Evolutionary conservation across 352 stramenopile genomes (phyloP).

Genomic region (Globisporangium polare): DNA sequence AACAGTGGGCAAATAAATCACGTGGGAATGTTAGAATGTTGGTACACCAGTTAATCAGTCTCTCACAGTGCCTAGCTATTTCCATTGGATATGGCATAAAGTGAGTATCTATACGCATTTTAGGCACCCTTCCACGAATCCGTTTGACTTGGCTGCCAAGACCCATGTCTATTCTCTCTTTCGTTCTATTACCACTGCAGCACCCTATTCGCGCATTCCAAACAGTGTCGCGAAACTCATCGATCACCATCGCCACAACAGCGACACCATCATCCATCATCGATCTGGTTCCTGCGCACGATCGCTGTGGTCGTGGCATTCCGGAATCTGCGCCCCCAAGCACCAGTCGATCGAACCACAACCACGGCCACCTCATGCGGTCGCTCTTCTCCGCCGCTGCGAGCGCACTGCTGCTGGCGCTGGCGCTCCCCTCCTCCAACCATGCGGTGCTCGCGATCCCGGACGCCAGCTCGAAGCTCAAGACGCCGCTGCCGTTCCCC

Average conservation of each 20-base stretch:
- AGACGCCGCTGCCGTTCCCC: slow-evolving; percentile 41
- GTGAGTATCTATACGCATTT: too few relatives aligned
- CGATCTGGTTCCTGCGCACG: background rate
- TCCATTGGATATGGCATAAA: too few relatives aligned
- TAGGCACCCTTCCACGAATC: too few relatives aligned
- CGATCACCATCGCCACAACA: too few relatives aligned
- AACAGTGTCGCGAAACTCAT: too few relatives aligned
- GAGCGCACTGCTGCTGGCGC: slow-evolving; percentile 6
- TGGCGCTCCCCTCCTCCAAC: slow-evolving; percentile 11
- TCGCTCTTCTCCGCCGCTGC: background rate
- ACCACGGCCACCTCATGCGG: background rate
- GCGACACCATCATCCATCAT: background rate
- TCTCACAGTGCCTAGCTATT: too few relatives aligned
- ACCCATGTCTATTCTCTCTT: too few relatives aligned
- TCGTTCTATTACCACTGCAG: too few relatives aligned
- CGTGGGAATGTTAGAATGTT: background rate
- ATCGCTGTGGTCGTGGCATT: background rate
- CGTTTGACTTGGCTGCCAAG: too few relatives aligned
- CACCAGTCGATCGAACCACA: slow-evolving; percentile 5
- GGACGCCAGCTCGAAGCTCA: slow-evolving; percentile 6
- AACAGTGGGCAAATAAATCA: slow-evolving; percentile 2
- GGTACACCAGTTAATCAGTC: background rate
- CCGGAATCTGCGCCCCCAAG: slow-evolving; percentile 7
- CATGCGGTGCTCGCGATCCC: slow-evolving; percentile 10
- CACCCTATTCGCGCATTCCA: too few relatives aligned